phyloP scores from a whole-genome alignment of 176 grass and related monocot genomes.

The maize (Zea mays) region Zm-B73-REFERENCE-NAM-5.0 NC_050097.1:10873501-10874000 shows the following conservation, averaged over 20 bases:
- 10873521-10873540: not conserved
- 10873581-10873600: not conserved
- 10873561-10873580: not conserved
- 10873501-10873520: not conserved
- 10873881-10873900: slow-evolving; percentile 17
- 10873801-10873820: slow-evolving; percentile 12
- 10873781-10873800: slow-evolving; percentile 28
- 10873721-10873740: not conserved
- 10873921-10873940: not conserved
- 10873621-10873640: not conserved
- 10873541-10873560: not conserved
- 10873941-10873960: not conserved
- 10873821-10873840: not conserved
- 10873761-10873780: slow-evolving; percentile 83
- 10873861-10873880: slow-evolving; percentile 46
- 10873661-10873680: not conserved
- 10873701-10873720: not conserved
- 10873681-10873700: not conserved
- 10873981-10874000: not conserved
- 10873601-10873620: not conserved
- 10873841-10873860: slow-evolving; percentile 27
- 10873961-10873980: not conserved
- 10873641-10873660: not conserved
- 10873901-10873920: not conserved
- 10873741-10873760: not conserved